Base-by-base conservation (phyloP, 495 filamentous ascomycete genomes). In the Coniosporium apollinis region DNA sequence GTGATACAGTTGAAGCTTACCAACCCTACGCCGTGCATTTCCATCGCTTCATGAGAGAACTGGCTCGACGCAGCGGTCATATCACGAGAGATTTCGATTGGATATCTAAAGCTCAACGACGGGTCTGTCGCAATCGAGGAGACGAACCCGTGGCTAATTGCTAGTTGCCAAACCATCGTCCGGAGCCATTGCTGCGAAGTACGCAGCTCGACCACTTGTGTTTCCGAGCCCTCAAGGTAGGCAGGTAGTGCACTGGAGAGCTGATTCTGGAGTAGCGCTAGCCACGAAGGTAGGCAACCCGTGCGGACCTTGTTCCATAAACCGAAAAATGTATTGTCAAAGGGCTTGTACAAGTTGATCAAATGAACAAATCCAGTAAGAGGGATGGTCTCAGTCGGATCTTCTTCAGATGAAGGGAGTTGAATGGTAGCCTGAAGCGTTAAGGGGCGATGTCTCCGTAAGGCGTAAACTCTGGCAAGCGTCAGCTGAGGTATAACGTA, bases 111-210 rank as follows among this genome's bases (percentile, higher is more conserved):
- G 2, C 66, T 72, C 59, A 85, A 59, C 33, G 66, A 59, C 37
- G 63, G 50, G 52, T 84, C 67, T 19, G 52, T 24, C 37, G 58
- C 63, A 3, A 54, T 47, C 4, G 62, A 60, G 14, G 59, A 62
- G 18, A 77, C 51, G 28, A 66, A 60, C 6, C 69, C 67, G 33
- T 75, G 70, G 8, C 61, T 59, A 16, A 60, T 50, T 8, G 63
- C 38, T 56, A 87, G 50, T 39, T 83, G 75, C 82, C 82, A 89
- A 2, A 79, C 66, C 47, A 77, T 75, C 18, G 78, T 79, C 43
- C 80, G 74, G n/a, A 87, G 66, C 82, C 82, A 91, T 48, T 81
- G 72, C 52, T 86, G 80, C 22, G 77, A 82, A 5, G 72, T 62
- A 6, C 71, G 63, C 6, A 84, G 58, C 46, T 91, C 81, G 13